Evolutionary conservation across 1,284 basidiomycete species (phyloP), one percentile per base, ranked within the genome.

Genomic region (Ganoderma meredithae): DNA sequence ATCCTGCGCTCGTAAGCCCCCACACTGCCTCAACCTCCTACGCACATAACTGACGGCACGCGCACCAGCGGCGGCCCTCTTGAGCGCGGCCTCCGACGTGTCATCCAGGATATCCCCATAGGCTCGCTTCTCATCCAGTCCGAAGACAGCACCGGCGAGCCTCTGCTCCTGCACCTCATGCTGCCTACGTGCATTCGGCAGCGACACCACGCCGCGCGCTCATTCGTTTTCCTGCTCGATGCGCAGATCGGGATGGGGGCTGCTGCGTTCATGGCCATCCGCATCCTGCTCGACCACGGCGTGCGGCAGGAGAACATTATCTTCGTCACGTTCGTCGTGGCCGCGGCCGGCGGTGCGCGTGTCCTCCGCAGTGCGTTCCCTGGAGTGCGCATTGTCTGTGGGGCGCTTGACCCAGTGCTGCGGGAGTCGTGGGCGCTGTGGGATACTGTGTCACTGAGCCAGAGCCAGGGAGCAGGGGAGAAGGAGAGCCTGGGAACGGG

Each of bases 171-270:
- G 68, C 92, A 96, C 74, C 86, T 88, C 62, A 89, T 88, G 81
- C 86, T 99, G 17, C 97, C 97, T 0, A 77, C 84, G 1, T 90
- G 83, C 74, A 79, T 98, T 63, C 91, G 93, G 53, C 81, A 86
- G 49, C 83, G 89, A 49, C 82, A 88, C 65, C 81, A 83, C 49
- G 95, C 96, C 1, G 78, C 83, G 67, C 83, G 92, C 55, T 84
- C 93, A 2, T 95, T 90, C 83, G 96, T 97, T 0, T 91, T 98
- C 77, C 80, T 99, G n/a, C 84, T 98, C 40, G 97, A 99, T 77
- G 94, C 95, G 3, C 97, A 97, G 90, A 96, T 99, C 79, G 96
- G 95, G 5, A 99, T 97, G 0, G 97, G 93, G 2, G 97, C 97
- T 0, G 91, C 97, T 4, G 96, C 95, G 0, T 92, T 97, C 79